These are phyloP conservation scores for Alternaria solani DNA, from an alignment of 2,329 filamentous ascomycete species.

Conservation along the genomic window DNA sequence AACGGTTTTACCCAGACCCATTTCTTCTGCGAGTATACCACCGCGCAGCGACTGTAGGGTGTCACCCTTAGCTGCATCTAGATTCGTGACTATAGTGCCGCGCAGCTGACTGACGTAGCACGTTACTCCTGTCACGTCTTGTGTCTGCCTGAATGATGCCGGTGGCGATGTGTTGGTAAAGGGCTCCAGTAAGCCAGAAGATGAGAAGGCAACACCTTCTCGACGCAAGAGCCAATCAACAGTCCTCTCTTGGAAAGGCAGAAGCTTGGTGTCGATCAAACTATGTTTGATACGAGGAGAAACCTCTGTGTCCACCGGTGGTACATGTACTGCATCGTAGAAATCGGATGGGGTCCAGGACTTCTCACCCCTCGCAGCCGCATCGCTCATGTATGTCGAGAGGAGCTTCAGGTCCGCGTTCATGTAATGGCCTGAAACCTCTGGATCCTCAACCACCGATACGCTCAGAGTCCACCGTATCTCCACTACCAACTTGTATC, in stretches of 20 bases:
- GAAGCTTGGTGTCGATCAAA: conserved; percentile 59
- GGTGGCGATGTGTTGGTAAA: conserved; percentile 36
- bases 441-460: conserved; percentile 37
- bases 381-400: conserved; percentile 31
- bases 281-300: conserved; percentile 42
- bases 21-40: conserved; percentile 80
- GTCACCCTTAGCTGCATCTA: conserved; percentile 53
- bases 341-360: conserved; percentile 66
- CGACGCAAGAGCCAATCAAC: conserved; percentile 74
- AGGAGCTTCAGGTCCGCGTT: conserved; percentile 40
- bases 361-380: conserved; percentile 16
- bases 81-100: conserved; percentile 64
- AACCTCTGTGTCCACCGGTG: conserved; percentile 54
- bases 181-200: conserved; percentile 23
- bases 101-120: conserved; percentile 71
- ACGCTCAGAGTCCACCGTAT: conserved; percentile 41
- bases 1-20: conserved; percentile 83
- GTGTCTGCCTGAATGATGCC: conserved; percentile 55
- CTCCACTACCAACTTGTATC: conserved; percentile 33
- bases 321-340: conserved; percentile 73
- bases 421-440: conserved; percentile 23
- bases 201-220: conserved; percentile 66
- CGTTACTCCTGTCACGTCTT: conserved; percentile 57
- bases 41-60: conserved; percentile 56
- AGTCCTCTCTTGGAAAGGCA: conserved; percentile 75